Conservation (phyloP, 2,329 filamentous ascomycete genomes). For the Cladosporium velox region DNA sequence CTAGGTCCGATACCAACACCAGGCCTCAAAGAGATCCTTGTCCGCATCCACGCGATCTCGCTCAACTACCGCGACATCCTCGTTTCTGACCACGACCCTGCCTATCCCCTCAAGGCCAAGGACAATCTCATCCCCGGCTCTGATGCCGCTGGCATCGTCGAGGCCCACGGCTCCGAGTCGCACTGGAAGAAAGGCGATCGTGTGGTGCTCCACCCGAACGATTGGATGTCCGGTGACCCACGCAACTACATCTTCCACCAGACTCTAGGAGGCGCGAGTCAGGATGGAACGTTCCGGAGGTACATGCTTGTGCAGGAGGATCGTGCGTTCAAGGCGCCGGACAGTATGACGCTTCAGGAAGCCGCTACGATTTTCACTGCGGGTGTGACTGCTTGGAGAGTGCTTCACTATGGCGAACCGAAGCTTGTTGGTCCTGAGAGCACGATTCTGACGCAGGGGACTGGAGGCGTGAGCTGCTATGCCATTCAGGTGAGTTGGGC, state of each 20-base stretch:
- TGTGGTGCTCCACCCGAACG: constrained; percentile 54
- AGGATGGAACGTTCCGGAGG: constrained; percentile 59
- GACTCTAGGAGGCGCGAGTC: constrained; percentile 51
- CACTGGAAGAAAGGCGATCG: constrained; percentile 56
- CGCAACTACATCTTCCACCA: constrained; percentile 44
- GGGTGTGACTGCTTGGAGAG: constrained; percentile 55
- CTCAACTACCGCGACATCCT: constrained; percentile 54
- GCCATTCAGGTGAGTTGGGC: constrained; percentile 27
- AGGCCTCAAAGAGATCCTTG: constrained; percentile 47
- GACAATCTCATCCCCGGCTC: constrained; percentile 54
- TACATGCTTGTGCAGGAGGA: constrained; percentile 56
- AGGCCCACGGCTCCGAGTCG: constrained; percentile 45
- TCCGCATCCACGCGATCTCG: constrained; percentile 53
- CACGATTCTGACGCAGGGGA: constrained; percentile 43
- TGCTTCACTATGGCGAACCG: constrained; percentile 59
- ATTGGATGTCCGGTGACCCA: constrained; percentile 25
- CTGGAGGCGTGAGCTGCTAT: constrained; percentile 46
- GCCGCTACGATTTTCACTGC: constrained; percentile 62
- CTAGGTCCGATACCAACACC: constrained; percentile 31
- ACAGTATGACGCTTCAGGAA: constrained; percentile 59
- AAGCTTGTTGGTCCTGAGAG: constrained; percentile 22
- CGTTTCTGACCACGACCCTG: constrained; percentile 22
- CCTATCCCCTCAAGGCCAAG: constrained; percentile 26
- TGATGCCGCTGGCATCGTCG: constrained; percentile 67
- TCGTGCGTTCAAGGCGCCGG: constrained; percentile 56